A percentile compares a stretch with the other conserved stretches of the same genome.
phyloP scores from a whole-genome alignment of 2,329 filamentous ascomycete species.

The Blumeria graminis region DNA sequence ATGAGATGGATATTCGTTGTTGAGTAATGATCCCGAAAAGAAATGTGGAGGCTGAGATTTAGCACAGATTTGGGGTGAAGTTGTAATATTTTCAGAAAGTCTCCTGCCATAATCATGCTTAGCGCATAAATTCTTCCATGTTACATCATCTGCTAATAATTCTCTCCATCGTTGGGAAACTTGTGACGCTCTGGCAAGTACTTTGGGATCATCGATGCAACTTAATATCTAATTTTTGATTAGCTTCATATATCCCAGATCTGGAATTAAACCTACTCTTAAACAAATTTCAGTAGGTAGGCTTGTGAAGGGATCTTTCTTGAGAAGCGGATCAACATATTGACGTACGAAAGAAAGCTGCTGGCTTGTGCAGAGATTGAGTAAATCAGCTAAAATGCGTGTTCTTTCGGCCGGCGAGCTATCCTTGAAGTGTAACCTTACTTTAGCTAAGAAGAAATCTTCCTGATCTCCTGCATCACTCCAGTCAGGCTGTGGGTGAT shows the following conservation, averaged over 20 bases:
- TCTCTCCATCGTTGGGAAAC: conserved; percentile 92
- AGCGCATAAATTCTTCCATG: conserved; percentile 91
- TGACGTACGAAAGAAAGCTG: conserved; percentile 90
- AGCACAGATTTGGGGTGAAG: conserved; percentile 6
- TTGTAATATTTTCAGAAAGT: conserved; percentile 19
- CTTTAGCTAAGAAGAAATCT: conserved; percentile 57
- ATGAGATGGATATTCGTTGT: conserved; percentile 11
- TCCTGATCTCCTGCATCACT: conserved; percentile 57
- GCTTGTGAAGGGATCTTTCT: conserved; percentile 86
- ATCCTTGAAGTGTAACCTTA: conserved; percentile 56
- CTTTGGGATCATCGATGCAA: conserved; percentile 91
- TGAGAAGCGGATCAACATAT: conserved; percentile 79
- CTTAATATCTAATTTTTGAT: conserved; percentile 46
- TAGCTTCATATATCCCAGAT: conserved; percentile 1
- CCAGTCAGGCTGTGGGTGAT: conserved; percentile 43
- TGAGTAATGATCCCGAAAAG: conserved; percentile 7
- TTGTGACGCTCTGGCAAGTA: conserved; percentile 76
- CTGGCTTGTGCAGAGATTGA: conserved; percentile 87
- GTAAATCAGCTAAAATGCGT: conserved; percentile 59
- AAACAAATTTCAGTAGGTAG: conserved; percentile 85
- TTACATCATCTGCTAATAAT: conserved; percentile 83
- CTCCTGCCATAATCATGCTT: conserved; percentile 67
- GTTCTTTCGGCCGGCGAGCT: conserved; percentile 55
- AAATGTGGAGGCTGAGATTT: conserved; percentile 9
- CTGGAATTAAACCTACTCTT: conserved; percentile 30